Conservation (phyloP, 2,329 filamentous ascomycete species). For the Penicillium sp. region DNA sequence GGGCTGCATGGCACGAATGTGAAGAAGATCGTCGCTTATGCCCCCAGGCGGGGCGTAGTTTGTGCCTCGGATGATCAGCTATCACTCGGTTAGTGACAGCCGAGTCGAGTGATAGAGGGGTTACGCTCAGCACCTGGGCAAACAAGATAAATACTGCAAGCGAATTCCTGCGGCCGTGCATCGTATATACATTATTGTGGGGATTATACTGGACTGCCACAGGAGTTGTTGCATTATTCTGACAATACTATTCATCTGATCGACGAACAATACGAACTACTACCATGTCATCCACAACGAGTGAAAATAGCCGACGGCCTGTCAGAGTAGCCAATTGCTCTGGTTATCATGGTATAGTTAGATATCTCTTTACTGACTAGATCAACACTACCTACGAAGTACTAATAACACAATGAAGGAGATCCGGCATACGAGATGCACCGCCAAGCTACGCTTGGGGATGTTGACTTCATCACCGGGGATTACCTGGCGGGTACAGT, state of each 20-base stretch:
- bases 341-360: constrained; percentile 30
- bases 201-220: background rate
- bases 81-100: background rate
- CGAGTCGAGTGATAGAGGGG: background rate
- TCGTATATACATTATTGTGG: background rate
- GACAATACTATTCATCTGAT: background rate
- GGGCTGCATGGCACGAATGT: background rate
- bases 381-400: background rate
- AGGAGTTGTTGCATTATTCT: background rate
- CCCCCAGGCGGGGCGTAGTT: background rate
- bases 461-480: constrained; percentile 52
- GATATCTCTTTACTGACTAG: background rate
- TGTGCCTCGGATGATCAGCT: background rate
- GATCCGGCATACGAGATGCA: constrained; percentile 39
- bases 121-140: background rate
- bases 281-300: background rate
- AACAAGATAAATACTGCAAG: background rate
- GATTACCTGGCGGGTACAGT: constrained; percentile 49
- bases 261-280: background rate
- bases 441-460: constrained; percentile 36
- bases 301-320: constrained; percentile 18
- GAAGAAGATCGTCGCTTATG: background rate
- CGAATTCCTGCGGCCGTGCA: background rate
- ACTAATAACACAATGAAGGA: constrained; percentile 14
- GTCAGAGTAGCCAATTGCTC: constrained; percentile 37